A percentile compares a stretch with the other conserved stretches of the same genome.
Conservation (phyloP, 257 asterid genomes). For the Primulina tabacum region DNA sequence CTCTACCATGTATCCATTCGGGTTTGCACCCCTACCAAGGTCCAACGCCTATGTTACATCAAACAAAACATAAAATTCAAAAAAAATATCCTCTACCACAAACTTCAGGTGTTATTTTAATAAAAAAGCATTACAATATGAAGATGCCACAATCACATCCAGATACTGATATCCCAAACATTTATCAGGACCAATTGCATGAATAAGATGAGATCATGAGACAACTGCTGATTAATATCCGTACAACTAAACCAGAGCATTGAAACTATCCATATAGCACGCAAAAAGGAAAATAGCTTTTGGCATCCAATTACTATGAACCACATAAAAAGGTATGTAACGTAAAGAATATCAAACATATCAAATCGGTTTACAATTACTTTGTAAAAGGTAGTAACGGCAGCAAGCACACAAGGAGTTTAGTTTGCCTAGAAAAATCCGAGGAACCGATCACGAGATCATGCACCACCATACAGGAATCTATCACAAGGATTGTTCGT, state of each 20-base stretch:
- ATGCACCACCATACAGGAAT: background rate
- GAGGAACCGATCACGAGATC: background rate
- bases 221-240: background rate
- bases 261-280: background rate
- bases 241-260: constrained; percentile 7
- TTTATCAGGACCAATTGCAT: background rate
- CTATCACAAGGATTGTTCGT: background rate
- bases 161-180: constrained; percentile 16
- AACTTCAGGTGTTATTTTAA: constrained; percentile 11
- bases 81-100: constrained; percentile 13
- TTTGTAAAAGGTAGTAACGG: background rate
- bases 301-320: background rate
- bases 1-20: constrained; percentile 79
- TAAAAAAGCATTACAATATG: background rate
- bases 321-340: background rate
- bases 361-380: background rate
- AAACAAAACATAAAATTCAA: constrained; percentile 15
- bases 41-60: constrained; percentile 64
- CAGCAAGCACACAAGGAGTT: background rate
- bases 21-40: constrained; percentile 66
- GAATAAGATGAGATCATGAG: background rate
- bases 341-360: background rate
- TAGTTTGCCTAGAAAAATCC: background rate
- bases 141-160: background rate
- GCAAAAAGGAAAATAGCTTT: background rate